Evolutionary conservation across 257 asterid species (phyloP), one percentile per base, ranked within the genome.

Genomic region (Solanum tacnaense): DNA sequence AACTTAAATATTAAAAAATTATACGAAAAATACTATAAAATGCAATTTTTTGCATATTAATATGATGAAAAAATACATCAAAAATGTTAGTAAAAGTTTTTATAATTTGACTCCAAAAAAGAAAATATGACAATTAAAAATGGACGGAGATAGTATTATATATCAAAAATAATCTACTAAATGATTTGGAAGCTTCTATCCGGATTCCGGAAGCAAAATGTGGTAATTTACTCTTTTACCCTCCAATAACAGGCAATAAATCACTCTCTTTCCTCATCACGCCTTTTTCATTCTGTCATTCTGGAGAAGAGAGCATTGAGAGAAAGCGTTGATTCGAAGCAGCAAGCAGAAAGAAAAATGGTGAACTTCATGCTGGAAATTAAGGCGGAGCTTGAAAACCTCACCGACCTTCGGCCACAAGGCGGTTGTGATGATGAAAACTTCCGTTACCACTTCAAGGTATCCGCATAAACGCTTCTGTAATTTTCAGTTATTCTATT

Each of bases 351-450:
- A 32, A 8, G 88, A 82, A 88, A 88, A 89, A 94, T 96, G 99
- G 99, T 94, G 95, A 92, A 93, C 88, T 92, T 91, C 92, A 3
- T 87, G 93, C 65, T 94, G 92, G 91, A 75, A 93, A 96, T 96
- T 90, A 88, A 90, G 52, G 98, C 96, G 52, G 98, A 96, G 71
- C 94, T 96, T 89, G 99, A 96, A 68, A 96, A 93, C 87, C 93
- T 96, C 87, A 92, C 97, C 52, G 88, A 91, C 68, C 94, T 96
- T 88, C 98, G 93, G 93, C 99, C 98, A 79, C 94, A 93, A 67
- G 99, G 91, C 84, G 99, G 99, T 31, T 93, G 95, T 78, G 92
- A 93, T 86, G 96, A 96, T 88, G 93, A 95, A 83, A 92, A 90
- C 93, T 92, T 93, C 95, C 73, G 93, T 52, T 96, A 89, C 93